These are phyloP conservation scores for Cladophialophora carrionii DNA, from an alignment of 2,329 filamentous ascomycete genomes.

Conservation along the genomic window DNA sequence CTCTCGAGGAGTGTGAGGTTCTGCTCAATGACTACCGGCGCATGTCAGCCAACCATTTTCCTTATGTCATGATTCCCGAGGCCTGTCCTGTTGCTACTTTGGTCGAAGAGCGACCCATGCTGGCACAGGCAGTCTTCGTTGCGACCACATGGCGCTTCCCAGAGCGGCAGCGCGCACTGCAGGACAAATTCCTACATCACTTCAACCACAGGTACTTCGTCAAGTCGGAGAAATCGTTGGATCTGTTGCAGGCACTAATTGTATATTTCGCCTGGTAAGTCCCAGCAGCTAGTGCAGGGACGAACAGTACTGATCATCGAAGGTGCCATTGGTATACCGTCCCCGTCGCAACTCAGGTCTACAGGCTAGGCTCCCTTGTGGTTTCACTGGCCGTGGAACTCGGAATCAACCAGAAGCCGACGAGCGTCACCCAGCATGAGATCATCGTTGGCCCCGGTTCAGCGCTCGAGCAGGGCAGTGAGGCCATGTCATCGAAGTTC, in stretches of 20 bases:
- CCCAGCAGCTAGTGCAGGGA: neutral
- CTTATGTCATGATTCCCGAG: slow-evolving; percentile 28
- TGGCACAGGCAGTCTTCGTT: slow-evolving; percentile 24
- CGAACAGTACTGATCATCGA: neutral
- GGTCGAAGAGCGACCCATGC: slow-evolving; percentile 26
- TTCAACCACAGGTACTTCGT: slow-evolving; percentile 21
- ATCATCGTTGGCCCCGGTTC: slow-evolving; percentile 19
- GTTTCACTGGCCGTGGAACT: slow-evolving; percentile 47
- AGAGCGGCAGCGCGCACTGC: slow-evolving; percentile 14
- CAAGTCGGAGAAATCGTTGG: slow-evolving; percentile 26
- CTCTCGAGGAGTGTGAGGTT: slow-evolving; percentile 24
- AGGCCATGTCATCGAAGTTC: slow-evolving; percentile 23
- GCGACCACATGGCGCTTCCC: slow-evolving; percentile 25
- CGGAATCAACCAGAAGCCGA: slow-evolving; percentile 24
- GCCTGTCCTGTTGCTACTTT: slow-evolving; percentile 17
- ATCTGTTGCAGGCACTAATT: slow-evolving; percentile 27
- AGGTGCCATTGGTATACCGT: slow-evolving; percentile 28
- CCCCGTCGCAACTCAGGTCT: slow-evolving; percentile 19
- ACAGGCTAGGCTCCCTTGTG: slow-evolving; percentile 55
- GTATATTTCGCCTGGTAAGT: slow-evolving; percentile 30
- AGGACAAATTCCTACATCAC: slow-evolving; percentile 21
- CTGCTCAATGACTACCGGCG: slow-evolving; percentile 25
- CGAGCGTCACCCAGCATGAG: slow-evolving; percentile 27
- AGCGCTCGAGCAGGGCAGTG: slow-evolving; percentile 5
- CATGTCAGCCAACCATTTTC: slow-evolving; percentile 19